Base-by-base conservation (phyloP, 148 eudicot genomes). In the Oxyria digyna region DNA sequence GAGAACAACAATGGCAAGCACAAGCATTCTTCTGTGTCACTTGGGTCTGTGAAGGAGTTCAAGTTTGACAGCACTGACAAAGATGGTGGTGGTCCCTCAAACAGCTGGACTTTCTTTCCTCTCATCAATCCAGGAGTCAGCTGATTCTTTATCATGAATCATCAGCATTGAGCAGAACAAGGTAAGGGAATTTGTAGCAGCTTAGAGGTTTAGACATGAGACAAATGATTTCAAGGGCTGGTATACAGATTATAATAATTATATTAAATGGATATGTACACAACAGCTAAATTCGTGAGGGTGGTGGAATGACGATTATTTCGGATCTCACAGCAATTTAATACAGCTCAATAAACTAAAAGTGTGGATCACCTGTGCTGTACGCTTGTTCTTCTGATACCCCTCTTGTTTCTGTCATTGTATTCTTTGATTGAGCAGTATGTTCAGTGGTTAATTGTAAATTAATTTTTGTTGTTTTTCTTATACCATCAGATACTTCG, bases 31-130 rank as follows among this genome's bases (percentile, higher is more conserved):
- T 83, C 89, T 24, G 63, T 83, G 29, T 81, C 91, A 18, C 76
- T 87, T 1, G 98, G 96, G 21, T 93, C 99, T 6, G 79, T 81
- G 74, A 95, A 88, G 43, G 99, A 91, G 72, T 95, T 95, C 79
- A 81, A 95, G 59, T 95, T 95, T 29, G 91, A 95, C 75, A 82
- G 76, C 45, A 91, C 82, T 57, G 80, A 80, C 46, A 79, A 77
- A 71, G 91, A 85, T 31, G 55, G 68, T 31, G 55, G 68, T 43
- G 83, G 73, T 55, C 72, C 84, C 42, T 79, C 79, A 37, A 78
- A 82, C 55, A 80, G 81, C 73, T 94, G 99, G 99, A 87, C 87
- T 48, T 94, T 94, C 80, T 85, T 87, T 68, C 98, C 96, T 24
- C 67, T 87, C 87, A 74, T 85, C 72, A 89, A 86, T 69, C 80